phyloP scores from a whole-genome alignment of 176 grass and related monocot genomes.

The Musa schizocarpa region DNA sequence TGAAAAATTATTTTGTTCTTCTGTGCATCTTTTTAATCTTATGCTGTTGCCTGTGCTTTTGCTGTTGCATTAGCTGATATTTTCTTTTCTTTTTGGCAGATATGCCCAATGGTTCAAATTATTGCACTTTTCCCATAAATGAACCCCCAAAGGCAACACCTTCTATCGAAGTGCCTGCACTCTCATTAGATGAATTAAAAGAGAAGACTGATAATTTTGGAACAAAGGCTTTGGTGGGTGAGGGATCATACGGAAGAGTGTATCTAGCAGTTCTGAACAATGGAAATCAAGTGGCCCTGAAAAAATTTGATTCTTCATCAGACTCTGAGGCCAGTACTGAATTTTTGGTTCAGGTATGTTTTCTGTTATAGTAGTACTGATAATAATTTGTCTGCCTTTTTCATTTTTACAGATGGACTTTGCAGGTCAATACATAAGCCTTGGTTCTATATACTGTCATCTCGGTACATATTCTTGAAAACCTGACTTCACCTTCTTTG shows the following conservation, averaged over 20 bases:
- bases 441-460: no score
- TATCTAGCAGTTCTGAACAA: constrained; percentile 55
- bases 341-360: constrained; percentile 61
- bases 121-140: constrained; percentile 30
- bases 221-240: constrained; percentile 57
- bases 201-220: constrained; percentile 84
- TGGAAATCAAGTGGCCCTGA: constrained; percentile 65
- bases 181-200: constrained; percentile 62
- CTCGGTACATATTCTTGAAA: neutral
- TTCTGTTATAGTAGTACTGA: constrained; percentile 11
- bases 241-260: constrained; percentile 90
- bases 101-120: constrained; percentile 28
- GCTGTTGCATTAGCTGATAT: constrained; percentile 7
- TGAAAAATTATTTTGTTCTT: constrained; percentile 2
- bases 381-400: neutral
- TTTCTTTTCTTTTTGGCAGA: constrained; percentile 21
- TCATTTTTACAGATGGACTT: neutral
- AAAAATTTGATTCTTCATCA: constrained; percentile 60
- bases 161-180: constrained; percentile 46
- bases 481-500: constrained; percentile 10
- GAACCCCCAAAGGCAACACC: constrained; percentile 38
- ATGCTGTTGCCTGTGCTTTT: constrained; percentile 6
- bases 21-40: neutral
- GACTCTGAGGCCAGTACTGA: constrained; percentile 53
- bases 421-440: no score